These are phyloP conservation scores for Wallacemonas collosoma DNA, from an alignment of 208 protist genomes.

Conservation along the genomic window DNA sequence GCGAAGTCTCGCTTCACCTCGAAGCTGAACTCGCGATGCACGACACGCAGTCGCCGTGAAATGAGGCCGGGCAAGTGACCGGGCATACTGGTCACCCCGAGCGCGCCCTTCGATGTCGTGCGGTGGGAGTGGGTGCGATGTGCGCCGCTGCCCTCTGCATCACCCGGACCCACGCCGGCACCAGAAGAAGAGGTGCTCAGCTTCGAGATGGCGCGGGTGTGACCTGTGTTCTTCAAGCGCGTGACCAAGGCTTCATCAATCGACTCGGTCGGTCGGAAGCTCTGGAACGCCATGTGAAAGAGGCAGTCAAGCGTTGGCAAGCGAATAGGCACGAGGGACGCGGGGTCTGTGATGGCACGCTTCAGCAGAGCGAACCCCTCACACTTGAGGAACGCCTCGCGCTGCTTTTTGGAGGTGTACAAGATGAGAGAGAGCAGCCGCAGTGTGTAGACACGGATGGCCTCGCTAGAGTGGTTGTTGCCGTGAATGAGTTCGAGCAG, in stretches of 20 bases:
- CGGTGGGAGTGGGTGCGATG: background rate
- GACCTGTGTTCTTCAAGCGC: slow-evolving; percentile 17
- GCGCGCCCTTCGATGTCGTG: background rate
- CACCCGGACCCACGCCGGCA: background rate
- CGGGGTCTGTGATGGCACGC: slow-evolving; percentile 51
- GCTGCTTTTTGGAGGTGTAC: slow-evolving; percentile 56
- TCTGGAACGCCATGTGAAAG: slow-evolving; percentile 83
- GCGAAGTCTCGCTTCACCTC: slow-evolving; percentile 65
- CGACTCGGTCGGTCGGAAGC: slow-evolving; percentile 48
- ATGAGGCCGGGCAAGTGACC: slow-evolving; percentile 52
- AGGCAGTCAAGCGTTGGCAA: slow-evolving; percentile 79
- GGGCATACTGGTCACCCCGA: slow-evolving; percentile 23
- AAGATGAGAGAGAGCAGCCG: slow-evolving; percentile 82
- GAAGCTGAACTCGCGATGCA: slow-evolving; percentile 80
- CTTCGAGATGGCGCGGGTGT: slow-evolving; percentile 23
- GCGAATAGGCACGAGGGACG: slow-evolving; percentile 49
- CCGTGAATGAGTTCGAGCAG: slow-evolving; percentile 75
- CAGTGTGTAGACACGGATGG: slow-evolving; percentile 76
- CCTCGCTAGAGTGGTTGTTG: slow-evolving; percentile 74
- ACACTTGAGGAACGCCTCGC: slow-evolving; percentile 59
- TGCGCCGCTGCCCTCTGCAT: background rate
- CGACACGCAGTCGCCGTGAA: slow-evolving; percentile 30
- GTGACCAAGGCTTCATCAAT: slow-evolving; percentile 19
- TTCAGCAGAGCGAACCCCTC: slow-evolving; percentile 73
- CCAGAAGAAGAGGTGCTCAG: background rate